Evolutionary conservation across 78 protist genomes (phyloP).

Genomic region (Dictyostelium purpureum): DNA sequence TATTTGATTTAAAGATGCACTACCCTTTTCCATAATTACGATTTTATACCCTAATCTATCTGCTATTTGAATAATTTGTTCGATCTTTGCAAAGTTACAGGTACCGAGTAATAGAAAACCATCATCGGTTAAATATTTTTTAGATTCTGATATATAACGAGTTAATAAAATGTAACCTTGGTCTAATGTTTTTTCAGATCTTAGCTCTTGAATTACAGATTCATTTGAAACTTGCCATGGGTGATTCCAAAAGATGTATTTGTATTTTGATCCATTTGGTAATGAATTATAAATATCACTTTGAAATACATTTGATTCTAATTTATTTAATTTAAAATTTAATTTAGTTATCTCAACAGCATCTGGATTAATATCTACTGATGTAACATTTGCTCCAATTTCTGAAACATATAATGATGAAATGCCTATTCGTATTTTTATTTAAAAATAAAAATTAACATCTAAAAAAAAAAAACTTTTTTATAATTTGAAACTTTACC

Average conservation of each 20-base stretch:
- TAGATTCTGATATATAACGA: neutral
- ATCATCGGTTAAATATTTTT: neutral
- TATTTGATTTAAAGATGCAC: neutral
- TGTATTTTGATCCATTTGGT: neutral
- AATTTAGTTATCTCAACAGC: neutral
- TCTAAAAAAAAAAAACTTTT: no score
- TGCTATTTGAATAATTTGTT: neutral
- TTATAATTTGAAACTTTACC: no score
- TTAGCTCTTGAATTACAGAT: neutral
- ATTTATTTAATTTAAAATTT: constrained; percentile 1
- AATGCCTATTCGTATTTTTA: no score
- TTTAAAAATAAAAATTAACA: no score
- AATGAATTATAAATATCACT: neutral
- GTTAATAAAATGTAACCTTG: neutral
- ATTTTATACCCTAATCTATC: neutral
- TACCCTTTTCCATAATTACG: neutral
- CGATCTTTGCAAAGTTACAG: neutral
- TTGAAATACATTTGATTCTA: neutral
- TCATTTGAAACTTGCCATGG: constrained; percentile 1
- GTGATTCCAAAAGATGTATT: constrained; percentile 12
- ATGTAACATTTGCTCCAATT: neutral
- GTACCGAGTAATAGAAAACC: constrained; percentile 13
- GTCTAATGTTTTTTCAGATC: constrained; percentile 5
- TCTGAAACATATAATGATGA: neutral
- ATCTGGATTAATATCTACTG: constrained; percentile 5